These are phyloP conservation scores for Cladosporium sp. DNA, from an alignment of 2,329 filamentous ascomycete genomes.

Conservation along the genomic window DNA sequence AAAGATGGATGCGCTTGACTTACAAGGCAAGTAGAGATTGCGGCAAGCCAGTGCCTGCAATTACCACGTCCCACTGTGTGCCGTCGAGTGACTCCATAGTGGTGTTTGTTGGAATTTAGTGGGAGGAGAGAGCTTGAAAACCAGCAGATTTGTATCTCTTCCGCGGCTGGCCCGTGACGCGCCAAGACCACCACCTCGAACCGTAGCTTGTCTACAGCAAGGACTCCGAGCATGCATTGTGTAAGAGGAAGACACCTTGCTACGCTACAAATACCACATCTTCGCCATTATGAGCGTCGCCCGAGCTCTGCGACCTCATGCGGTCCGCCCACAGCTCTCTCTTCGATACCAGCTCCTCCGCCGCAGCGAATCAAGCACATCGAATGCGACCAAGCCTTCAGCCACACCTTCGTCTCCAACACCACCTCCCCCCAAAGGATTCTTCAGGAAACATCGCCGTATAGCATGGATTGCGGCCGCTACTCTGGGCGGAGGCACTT, in stretches of 20 bases:
- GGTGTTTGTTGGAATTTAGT: not conserved
- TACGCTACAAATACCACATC: too few species aligned
- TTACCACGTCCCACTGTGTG: slow-evolving; percentile 49
- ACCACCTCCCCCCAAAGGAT: slow-evolving; percentile 5
- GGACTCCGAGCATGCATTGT: too few species aligned
- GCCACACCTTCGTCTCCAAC: slow-evolving; percentile 1
- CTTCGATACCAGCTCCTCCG: slow-evolving; percentile 22
- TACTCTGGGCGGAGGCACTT: slow-evolving; percentile 34
- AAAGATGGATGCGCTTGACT: slow-evolving; percentile 24
- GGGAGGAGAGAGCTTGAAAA: slow-evolving; percentile 11
- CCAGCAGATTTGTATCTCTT: not conserved
- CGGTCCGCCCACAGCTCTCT: slow-evolving; percentile 23
- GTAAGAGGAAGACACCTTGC: too few species aligned
- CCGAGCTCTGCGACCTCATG: slow-evolving; percentile 9
- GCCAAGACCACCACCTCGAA: not conserved
- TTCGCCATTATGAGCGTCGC: slow-evolving; percentile 9
- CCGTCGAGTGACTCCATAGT: slow-evolving; percentile 47
- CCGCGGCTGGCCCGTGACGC: not conserved
- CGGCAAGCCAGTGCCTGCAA: slow-evolving; percentile 48
- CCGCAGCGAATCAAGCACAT: slow-evolving; percentile 9
- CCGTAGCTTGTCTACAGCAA: not conserved
- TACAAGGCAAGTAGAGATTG: slow-evolving; percentile 53
- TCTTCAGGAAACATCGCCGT: slow-evolving; percentile 6
- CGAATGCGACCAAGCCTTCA: slow-evolving; percentile 8
- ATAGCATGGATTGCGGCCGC: slow-evolving; percentile 31